Percentiles rank a stretch among this genome's conserved stretches.
Conservation (phyloP, 371 early-diverging fungal species). For the Mortierella sp. region DNA sequence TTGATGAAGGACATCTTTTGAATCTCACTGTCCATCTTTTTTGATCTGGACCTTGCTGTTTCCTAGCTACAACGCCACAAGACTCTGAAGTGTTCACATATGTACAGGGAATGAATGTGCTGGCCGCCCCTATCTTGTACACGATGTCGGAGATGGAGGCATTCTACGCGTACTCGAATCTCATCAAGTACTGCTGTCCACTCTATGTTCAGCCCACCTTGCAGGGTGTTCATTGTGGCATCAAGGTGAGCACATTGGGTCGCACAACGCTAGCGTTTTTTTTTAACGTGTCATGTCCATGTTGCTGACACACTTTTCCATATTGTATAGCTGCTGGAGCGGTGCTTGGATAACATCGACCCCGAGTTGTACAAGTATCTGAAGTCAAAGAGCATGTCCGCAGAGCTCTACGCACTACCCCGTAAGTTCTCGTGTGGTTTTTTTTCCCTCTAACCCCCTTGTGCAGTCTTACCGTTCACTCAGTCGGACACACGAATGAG, state of each 20-base stretch:
- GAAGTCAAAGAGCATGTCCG: conserved; percentile 75
- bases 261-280: not conserved
- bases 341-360: conserved; percentile 81
- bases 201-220: conserved; percentile 91
- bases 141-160: conserved; percentile 94
- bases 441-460: not conserved
- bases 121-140: conserved; percentile 92
- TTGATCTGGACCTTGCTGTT: not conserved
- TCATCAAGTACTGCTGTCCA: conserved; percentile 89
- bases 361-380: conserved; percentile 78
- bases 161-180: conserved; percentile 84
- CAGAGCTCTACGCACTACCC: conserved; percentile 89
- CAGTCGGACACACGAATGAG: not conserved
- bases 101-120: conserved; percentile 96
- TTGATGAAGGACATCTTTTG: not conserved
- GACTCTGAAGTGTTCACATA: conserved; percentile 70
- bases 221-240: conserved; percentile 92
- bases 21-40: not conserved
- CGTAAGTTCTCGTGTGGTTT: conserved; percentile 62
- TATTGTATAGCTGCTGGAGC: conserved; percentile 76
- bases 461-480: too few species aligned
- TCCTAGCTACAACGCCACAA: conserved; percentile 19
- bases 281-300: not conserved
- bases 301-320: not conserved
- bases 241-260: conserved; percentile 66